Conservation (phyloP, 192 early-diverging fungal species). For the Blastocladiella britannica region DNA sequence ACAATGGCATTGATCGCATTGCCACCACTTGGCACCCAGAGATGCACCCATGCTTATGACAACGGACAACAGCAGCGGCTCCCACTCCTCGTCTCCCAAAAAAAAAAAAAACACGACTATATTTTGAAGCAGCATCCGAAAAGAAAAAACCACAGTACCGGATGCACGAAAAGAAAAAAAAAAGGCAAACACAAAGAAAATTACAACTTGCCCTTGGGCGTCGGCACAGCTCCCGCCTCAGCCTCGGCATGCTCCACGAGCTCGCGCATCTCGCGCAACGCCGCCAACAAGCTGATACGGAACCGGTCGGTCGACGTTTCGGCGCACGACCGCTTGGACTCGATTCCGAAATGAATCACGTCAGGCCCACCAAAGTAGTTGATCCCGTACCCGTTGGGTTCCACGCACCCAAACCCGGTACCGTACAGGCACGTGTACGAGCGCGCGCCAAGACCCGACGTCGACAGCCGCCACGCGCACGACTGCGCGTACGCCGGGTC, state of each 20-base stretch:
- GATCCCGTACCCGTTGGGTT: conserved; percentile 63
- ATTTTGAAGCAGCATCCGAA: too few relatives aligned
- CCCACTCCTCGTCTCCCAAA: too few relatives aligned
- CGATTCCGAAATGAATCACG: conserved; percentile 51
- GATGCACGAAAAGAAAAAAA: too few relatives aligned
- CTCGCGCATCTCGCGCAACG: background rate
- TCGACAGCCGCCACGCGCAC: conserved; percentile 60
- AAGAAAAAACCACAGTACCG: too few relatives aligned
- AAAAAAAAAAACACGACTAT: too few relatives aligned
- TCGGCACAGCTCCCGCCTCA: background rate
- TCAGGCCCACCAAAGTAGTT: conserved; percentile 55
- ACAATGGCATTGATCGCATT: too few relatives aligned
- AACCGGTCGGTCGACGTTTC: background rate
- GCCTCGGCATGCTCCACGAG: too few relatives aligned
- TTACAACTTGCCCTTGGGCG: too few relatives aligned
- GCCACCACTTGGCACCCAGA: too few relatives aligned
- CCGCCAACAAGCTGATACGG: background rate
- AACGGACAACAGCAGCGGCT: too few relatives aligned
- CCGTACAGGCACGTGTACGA: conserved; percentile 19
- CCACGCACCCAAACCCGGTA: conserved; percentile 72
- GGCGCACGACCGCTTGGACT: background rate
- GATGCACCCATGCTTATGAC: too few relatives aligned
- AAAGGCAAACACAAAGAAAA: too few relatives aligned
- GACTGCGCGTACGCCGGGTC: conserved; percentile 60
- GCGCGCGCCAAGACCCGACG: conserved; percentile 53